A percentile compares a stretch with the other conserved stretches of the same genome.
Evolutionary conservation across 345 rosid genomes (phyloP).

Genomic region (Litchi chinensis): DNA sequence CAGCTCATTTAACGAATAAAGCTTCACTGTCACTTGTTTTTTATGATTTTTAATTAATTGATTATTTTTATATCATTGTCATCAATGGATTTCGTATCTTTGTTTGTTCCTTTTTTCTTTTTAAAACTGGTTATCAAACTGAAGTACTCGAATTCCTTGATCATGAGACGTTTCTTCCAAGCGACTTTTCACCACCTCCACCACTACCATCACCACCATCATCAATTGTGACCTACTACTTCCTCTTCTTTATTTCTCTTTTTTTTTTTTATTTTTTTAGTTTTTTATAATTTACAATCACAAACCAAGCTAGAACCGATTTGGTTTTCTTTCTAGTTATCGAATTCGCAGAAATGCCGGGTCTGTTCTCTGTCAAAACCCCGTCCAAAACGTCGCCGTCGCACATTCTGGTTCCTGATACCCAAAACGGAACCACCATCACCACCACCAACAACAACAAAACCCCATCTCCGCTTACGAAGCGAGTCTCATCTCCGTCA

Average conservation of each 20-base stretch:
- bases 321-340: not conserved
- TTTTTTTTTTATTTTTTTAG: not conserved
- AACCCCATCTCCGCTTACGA: conserved; percentile 27
- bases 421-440: conserved; percentile 17
- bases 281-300: not conserved
- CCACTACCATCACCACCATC: not conserved
- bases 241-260: not conserved
- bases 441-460: conserved; percentile 5
- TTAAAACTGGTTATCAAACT: conserved; percentile 47
- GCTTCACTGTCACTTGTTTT: not conserved
- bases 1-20: conserved; percentile 1
- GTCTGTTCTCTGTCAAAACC: conserved; percentile 29
- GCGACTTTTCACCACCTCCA: conserved; percentile 35
- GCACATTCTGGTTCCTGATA: conserved; percentile 15
- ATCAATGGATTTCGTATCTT: conserved; percentile 41
- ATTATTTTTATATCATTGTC: not conserved
- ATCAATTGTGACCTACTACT: conserved; percentile 13
- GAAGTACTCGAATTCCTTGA: conserved; percentile 45
- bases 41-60: too few species aligned
- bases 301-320: not conserved
- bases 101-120: conserved; percentile 56
- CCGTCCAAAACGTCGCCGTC: conserved; percentile 34
- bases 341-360: conserved; percentile 31
- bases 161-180: conserved; percentile 47
- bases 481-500: conserved; percentile 31